Evolutionary conservation across 2,329 filamentous ascomycete genomes (phyloP).

Genomic region (Diaporthe longicolla): DNA sequence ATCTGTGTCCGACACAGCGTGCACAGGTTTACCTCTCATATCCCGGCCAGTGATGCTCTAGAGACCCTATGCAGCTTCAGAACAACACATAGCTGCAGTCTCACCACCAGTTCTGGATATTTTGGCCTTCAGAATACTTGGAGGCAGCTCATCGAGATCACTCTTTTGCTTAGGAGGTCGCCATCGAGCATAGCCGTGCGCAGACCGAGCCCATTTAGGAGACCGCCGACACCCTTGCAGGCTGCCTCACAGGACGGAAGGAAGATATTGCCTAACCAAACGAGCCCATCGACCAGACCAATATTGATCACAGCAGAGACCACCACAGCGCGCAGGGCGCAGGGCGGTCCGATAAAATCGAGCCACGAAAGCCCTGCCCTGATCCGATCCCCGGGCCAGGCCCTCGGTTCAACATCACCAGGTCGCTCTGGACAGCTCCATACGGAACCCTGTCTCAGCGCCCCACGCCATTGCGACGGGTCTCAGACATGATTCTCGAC

Average conservation of each 20-base stretch:
- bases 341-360: background rate
- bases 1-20: background rate
- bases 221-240: background rate
- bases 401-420: background rate
- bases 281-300: background rate
- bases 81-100: background rate
- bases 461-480: slow-evolving; percentile 21
- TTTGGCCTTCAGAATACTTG: too few species aligned
- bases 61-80: background rate
- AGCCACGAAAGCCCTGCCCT: background rate
- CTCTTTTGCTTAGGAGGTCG: background rate
- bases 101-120: too few species aligned
- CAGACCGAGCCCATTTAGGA: background rate
- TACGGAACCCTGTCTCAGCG: slow-evolving; percentile 5
- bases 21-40: background rate
- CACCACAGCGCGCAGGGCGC: slow-evolving; percentile 4
- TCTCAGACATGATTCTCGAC: slow-evolving; percentile 36
- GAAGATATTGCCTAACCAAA: background rate
- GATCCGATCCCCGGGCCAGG: background rate
- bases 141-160: background rate
- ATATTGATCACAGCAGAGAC: background rate
- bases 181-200: background rate
- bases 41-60: background rate
- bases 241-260: background rate
- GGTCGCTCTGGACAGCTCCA: background rate